These are phyloP conservation scores for Asterionellopsis glacialis DNA, from an alignment of 108 stramenopile species.

Conservation along the genomic window DNA sequence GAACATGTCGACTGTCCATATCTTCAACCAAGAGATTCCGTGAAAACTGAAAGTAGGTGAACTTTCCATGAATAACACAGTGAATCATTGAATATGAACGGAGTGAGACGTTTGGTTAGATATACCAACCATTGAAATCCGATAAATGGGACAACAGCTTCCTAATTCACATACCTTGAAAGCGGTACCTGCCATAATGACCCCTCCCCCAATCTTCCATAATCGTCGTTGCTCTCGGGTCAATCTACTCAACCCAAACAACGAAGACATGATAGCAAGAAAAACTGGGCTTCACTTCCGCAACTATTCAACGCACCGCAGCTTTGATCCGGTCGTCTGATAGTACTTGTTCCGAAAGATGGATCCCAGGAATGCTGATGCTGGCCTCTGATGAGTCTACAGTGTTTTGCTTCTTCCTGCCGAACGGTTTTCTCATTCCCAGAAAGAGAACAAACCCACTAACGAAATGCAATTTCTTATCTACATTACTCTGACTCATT, in stretches of 20 bases:
- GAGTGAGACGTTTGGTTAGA: neutral
- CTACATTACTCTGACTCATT: too few relatives aligned
- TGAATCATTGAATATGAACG: neutral
- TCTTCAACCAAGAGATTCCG: slow-evolving; percentile 47
- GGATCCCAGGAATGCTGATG: too few relatives aligned
- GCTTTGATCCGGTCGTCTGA: too few relatives aligned
- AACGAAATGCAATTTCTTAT: too few relatives aligned
- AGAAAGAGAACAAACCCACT: too few relatives aligned
- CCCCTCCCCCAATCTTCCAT: slow-evolving; percentile 11
- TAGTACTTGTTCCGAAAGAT: too few relatives aligned
- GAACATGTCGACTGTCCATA: slow-evolving; percentile 42
- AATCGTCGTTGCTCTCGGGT: neutral
- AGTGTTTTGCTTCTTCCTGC: too few relatives aligned
- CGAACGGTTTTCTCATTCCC: too few relatives aligned
- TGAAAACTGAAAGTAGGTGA: slow-evolving; percentile 52
- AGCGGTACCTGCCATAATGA: slow-evolving; percentile 38
- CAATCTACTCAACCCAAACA: neutral
- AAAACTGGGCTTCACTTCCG: too few relatives aligned
- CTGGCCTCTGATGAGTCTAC: too few relatives aligned
- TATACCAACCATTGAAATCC: neutral
- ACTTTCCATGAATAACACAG: slow-evolving; percentile 12
- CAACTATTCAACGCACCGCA: too few relatives aligned
- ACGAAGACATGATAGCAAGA: neutral
- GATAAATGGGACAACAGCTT: neutral
- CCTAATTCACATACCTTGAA: slow-evolving; percentile 39